A percentile compares a stretch with the other conserved stretches of the same genome.
These are phyloP conservation scores for Aaosphaeria arxii DNA, from an alignment of 2,329 filamentous ascomycete genomes.

Conservation along the genomic window DNA sequence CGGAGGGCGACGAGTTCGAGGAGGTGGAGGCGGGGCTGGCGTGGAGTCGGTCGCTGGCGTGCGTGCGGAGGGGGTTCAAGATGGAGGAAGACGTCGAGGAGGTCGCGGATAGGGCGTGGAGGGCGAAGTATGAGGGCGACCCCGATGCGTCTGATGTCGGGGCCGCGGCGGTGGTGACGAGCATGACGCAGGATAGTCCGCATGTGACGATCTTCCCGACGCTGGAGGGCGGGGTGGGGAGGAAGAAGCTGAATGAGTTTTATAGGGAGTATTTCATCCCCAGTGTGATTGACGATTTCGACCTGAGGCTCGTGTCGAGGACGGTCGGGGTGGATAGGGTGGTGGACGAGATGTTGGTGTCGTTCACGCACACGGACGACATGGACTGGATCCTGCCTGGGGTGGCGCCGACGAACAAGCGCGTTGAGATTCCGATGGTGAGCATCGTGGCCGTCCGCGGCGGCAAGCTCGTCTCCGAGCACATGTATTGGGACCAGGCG, in stretches of 20 bases:
- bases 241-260: slow-evolving; percentile 46
- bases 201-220: slow-evolving; percentile 42
- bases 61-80: slow-evolving; percentile 36
- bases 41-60: slow-evolving; percentile 41
- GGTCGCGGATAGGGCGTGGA: slow-evolving; percentile 31
- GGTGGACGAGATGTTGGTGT: slow-evolving; percentile 57
- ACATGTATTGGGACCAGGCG: slow-evolving; percentile 61
- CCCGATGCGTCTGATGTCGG: slow-evolving; percentile 28
- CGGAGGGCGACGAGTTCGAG: slow-evolving; percentile 36
- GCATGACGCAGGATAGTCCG: slow-evolving; percentile 31
- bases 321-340: slow-evolving; percentile 57
- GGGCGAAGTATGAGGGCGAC: slow-evolving; percentile 24
- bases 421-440: slow-evolving; percentile 56
- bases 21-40: slow-evolving; percentile 41
- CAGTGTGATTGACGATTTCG: slow-evolving; percentile 52
- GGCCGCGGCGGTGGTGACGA: slow-evolving; percentile 26
- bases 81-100: slow-evolving; percentile 34
- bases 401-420: slow-evolving; percentile 53
- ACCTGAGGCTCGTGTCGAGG: slow-evolving; percentile 53
- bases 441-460: slow-evolving; percentile 54
- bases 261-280: slow-evolving; percentile 57
- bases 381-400: slow-evolving; percentile 59
- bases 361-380: slow-evolving; percentile 56
- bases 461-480: slow-evolving; percentile 54
- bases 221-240: slow-evolving; percentile 43